These are phyloP conservation scores for Picea engelmannii DNA, from an alignment of 83 land plant genomes.

Conservation along the genomic window DNA sequence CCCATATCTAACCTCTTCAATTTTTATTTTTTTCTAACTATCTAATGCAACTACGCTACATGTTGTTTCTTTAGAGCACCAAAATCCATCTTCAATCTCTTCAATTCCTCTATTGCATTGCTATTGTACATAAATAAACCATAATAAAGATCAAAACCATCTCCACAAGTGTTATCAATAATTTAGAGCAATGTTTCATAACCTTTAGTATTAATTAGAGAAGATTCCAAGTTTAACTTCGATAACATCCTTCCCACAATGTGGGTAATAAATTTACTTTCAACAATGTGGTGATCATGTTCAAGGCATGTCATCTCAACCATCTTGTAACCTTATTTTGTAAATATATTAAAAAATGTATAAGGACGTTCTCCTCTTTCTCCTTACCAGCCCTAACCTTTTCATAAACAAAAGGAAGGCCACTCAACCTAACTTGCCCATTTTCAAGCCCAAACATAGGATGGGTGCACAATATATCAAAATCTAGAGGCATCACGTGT, in stretches of 20 bases:
- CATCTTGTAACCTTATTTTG: conserved; percentile 36
- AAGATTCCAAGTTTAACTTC: too few relatives aligned
- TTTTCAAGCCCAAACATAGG: conserved; percentile 29
- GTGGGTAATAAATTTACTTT: not conserved
- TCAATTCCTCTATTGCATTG: too few relatives aligned
- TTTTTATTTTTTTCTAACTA: conserved; percentile 17
- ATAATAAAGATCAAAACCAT: too few relatives aligned
- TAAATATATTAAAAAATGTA: conserved; percentile 52
- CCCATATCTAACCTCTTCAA: conserved; percentile 3
- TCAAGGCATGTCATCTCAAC: conserved; percentile 39
- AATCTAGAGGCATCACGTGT: conserved; percentile 55
- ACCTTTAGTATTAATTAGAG: too few relatives aligned
- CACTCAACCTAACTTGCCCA: conserved; percentile 56
- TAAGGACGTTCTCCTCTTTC: conserved; percentile 31
- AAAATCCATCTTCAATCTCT: too few relatives aligned
- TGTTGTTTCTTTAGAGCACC: not conserved
- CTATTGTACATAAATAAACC: too few relatives aligned
- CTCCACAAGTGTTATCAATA: conserved; percentile 36
- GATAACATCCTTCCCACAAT: not conserved
- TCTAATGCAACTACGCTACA: too few relatives aligned
- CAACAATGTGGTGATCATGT: conserved; percentile 30
- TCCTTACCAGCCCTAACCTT: not conserved
- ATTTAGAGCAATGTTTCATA: conserved; percentile 56
- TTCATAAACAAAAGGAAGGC: too few relatives aligned
- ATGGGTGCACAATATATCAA: not conserved